Percentiles rank a stretch among this genome's conserved stretches.
phyloP scores from a whole-genome alignment of 306 rosid genomes.

The Comarum palustre region DNA sequence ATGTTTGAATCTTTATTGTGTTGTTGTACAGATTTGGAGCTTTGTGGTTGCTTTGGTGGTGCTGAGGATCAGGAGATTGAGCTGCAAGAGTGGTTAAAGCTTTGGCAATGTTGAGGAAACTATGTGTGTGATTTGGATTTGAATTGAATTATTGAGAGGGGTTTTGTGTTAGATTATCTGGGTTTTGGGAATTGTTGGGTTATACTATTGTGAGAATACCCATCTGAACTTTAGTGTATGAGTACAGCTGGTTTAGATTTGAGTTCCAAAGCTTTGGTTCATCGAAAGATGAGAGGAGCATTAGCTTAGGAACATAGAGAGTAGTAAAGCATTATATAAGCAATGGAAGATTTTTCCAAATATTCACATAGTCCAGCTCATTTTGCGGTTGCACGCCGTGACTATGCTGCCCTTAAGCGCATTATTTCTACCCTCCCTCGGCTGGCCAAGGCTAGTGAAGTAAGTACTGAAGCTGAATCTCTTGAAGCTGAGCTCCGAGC shows the following conservation, averaged over 20 bases:
- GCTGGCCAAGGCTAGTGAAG: conserved; percentile 82
- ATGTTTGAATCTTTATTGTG: conserved; percentile 14
- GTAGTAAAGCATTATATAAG: conserved; percentile 29
- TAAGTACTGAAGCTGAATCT: conserved; percentile 71
- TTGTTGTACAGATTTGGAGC: conserved; percentile 50
- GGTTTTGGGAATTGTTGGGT: conserved; percentile 29
- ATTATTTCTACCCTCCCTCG: conserved; percentile 64
- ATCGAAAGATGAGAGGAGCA: conserved; percentile 38
- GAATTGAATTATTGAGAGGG: conserved; percentile 13
- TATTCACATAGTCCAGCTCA: conserved; percentile 89
- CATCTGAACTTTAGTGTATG: conserved; percentile 25
- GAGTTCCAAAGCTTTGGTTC: conserved; percentile 35
- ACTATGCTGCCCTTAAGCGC: conserved; percentile 59
- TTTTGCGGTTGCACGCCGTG: conserved; percentile 74
- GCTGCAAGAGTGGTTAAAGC: conserved; percentile 19
- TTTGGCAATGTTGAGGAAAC: conserved; percentile 28
- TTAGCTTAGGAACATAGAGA: conserved; percentile 39
- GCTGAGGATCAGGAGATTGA: conserved; percentile 38
- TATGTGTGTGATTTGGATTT: conserved; percentile 22
- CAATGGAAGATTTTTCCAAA: conserved; percentile 71
- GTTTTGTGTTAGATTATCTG: conserved; percentile 21
- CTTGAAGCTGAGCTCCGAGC: conserved; percentile 78
- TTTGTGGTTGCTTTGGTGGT: conserved; percentile 25
- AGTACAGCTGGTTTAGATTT: conserved; percentile 17
- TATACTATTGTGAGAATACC: conserved; percentile 18